A percentile compares a stretch with the other conserved stretches of the same genome.
Evolutionary conservation across 2,329 filamentous ascomycete genomes (phyloP).

Genomic region (Neospermospora avenae): DNA sequence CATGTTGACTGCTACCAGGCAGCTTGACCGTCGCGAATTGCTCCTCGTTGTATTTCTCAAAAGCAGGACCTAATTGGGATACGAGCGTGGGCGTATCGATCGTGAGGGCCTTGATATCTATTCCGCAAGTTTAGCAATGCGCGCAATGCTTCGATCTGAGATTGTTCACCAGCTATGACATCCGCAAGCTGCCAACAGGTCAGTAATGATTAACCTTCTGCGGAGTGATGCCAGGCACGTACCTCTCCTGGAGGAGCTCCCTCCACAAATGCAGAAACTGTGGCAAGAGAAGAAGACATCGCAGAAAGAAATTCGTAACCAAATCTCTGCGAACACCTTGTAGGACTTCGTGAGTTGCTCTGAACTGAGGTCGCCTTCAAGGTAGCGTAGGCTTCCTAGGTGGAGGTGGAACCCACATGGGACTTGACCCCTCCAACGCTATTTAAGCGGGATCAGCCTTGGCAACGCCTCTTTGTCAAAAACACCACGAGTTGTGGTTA

Average conservation of each 20-base stretch:
- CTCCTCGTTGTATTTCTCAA: constrained; percentile 94
- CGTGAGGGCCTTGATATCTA: constrained; percentile 88
- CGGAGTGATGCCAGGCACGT: constrained; percentile 33
- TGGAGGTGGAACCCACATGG: too few relatives aligned
- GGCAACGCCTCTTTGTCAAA: too few relatives aligned
- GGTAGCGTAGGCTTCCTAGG: neutral
- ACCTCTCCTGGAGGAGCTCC: constrained; percentile 96
- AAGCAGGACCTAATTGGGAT: constrained; percentile 73
- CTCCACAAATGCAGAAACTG: constrained; percentile 83
- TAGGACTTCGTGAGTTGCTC: neutral
- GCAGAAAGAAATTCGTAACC: neutral
- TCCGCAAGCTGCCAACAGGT: constrained; percentile 67
- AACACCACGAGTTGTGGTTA: too few relatives aligned
- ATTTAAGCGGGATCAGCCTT: too few relatives aligned
- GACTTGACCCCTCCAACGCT: too few relatives aligned
- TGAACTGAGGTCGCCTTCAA: neutral
- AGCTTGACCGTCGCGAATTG: constrained; percentile 88
- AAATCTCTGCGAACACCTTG: neutral
- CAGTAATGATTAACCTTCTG: constrained; percentile 9
- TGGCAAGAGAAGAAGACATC: constrained; percentile 46
- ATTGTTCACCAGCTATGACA: constrained; percentile 72
- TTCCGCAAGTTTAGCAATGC: constrained; percentile 16
- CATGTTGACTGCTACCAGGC: constrained; percentile 77
- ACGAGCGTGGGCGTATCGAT: constrained; percentile 65
- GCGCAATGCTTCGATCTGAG: neutral